A percentile compares a stretch with the other conserved stretches of the same genome.
Evolutionary conservation across 2,329 filamentous ascomycete species (phyloP).

Genomic region (Ceratocystis cacaofunesta): DNA sequence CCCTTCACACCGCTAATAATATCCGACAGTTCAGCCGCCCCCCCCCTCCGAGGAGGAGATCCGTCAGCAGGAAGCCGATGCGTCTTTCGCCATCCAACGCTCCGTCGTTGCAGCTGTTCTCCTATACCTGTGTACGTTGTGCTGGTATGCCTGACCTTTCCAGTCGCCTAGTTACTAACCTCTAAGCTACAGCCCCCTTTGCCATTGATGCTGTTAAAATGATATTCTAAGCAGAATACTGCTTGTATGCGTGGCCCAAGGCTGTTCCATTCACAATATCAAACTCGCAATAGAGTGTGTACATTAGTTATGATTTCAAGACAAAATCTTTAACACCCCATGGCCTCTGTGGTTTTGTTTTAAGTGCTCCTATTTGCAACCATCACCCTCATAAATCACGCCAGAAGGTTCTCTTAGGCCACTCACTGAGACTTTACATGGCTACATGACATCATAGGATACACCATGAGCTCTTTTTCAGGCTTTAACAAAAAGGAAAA

Average conservation of each 20-base stretch:
- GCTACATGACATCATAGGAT: background rate
- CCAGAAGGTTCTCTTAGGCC: background rate
- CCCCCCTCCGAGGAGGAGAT: conserved; percentile 57
- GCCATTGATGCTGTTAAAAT: conserved; percentile 38
- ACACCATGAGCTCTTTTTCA: background rate
- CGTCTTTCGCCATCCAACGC: conserved; percentile 50
- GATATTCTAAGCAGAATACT: conserved; percentile 26
- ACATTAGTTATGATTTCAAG: conserved; percentile 12
- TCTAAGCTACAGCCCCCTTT: conserved; percentile 37
- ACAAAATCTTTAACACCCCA: background rate
- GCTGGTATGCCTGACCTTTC: background rate
- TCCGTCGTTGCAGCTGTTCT: conserved; percentile 50
- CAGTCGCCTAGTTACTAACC: background rate
- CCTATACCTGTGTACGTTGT: conserved; percentile 59
- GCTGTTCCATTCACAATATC: conserved; percentile 3
- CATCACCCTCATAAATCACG: background rate
- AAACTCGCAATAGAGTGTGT: conserved; percentile 8
- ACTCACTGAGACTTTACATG: background rate
- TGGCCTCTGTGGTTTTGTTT: background rate
- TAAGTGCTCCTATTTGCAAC: background rate
- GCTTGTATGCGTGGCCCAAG: background rate
- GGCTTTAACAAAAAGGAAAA: no score
- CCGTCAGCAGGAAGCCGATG: conserved; percentile 51
- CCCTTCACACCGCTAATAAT: background rate
- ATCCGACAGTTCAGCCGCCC: conserved; percentile 45